A percentile compares a stretch with the other conserved stretches of the same genome.
These are phyloP conservation scores for Cerioporus squamosus DNA, from an alignment of 1,284 basidiomycete genomes.

Conservation along the genomic window DNA sequence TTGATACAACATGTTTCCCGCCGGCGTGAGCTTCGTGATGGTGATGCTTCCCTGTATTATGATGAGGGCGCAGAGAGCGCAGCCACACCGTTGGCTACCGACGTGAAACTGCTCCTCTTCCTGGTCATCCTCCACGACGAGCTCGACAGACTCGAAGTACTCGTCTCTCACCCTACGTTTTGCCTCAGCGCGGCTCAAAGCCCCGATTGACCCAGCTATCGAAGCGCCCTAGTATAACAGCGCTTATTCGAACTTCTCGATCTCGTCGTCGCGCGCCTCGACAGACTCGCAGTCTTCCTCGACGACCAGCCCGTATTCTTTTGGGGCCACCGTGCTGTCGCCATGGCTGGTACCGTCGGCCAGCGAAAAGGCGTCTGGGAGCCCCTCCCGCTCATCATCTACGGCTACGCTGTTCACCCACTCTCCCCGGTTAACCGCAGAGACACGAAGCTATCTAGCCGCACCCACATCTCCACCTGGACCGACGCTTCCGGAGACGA, in stretches of 20 bases:
- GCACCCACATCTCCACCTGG: constrained; percentile 67
- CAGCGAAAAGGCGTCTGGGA: constrained; percentile 66
- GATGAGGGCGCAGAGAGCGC: constrained; percentile 6
- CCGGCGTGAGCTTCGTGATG: constrained; percentile 10
- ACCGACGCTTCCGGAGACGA: constrained; percentile 74
- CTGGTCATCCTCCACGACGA: not conserved
- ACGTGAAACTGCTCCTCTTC: not conserved
- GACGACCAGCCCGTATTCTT: not conserved
- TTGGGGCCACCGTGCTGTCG: constrained; percentile 11
- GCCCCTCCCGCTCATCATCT: constrained; percentile 78
- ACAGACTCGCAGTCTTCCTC: not conserved
- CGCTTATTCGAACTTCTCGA: not conserved
- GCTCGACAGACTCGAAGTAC: not conserved
- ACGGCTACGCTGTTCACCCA: constrained; percentile 83
- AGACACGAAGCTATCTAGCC: constrained; percentile 67
- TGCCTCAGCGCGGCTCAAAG: too few species aligned
- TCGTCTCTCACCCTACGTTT: too few species aligned
- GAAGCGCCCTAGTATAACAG: not conserved
- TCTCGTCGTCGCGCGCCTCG: not conserved
- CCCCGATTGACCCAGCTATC: not conserved
- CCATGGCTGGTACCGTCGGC: constrained; percentile 24
- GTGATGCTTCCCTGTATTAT: constrained; percentile 9
- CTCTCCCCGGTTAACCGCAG: constrained; percentile 68
- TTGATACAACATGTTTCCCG: not conserved
- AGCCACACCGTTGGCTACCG: not conserved